phyloP scores from a whole-genome alignment of 768 basidiomycete species.

The Psilocybe cyanescens region DNA sequence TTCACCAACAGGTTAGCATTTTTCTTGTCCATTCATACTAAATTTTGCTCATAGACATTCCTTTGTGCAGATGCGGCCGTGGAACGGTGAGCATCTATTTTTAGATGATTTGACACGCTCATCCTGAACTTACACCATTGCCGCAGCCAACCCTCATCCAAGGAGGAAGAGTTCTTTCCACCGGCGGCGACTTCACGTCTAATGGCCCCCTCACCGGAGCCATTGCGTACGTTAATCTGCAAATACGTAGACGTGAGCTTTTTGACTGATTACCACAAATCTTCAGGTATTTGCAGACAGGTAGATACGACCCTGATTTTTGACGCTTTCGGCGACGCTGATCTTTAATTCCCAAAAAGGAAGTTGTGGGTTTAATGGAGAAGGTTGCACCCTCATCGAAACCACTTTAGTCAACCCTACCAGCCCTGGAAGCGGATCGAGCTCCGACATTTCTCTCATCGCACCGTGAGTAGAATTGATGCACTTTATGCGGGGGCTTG shows the following conservation, averaged over 20 bases:
- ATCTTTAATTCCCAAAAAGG: slow-evolving; percentile 1
- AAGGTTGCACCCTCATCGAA: slow-evolving; percentile 35
- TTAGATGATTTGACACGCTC: neutral
- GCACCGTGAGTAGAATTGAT: slow-evolving; percentile 36
- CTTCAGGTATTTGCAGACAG: slow-evolving; percentile 7
- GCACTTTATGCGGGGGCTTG: neutral
- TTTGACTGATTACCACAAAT: too few relatives aligned
- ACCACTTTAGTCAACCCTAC: slow-evolving; percentile 35
- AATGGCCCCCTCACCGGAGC: slow-evolving; percentile 30
- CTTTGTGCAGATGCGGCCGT: slow-evolving; percentile 31
- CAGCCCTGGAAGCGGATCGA: slow-evolving; percentile 18
- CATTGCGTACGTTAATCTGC: slow-evolving; percentile 33
- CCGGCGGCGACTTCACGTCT: slow-evolving; percentile 16
- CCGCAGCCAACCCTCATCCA: slow-evolving; percentile 34
- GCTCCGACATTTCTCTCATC: slow-evolving; percentile 32
- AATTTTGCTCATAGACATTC: neutral
- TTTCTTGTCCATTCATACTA: slow-evolving; percentile 19
- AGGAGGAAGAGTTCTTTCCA: slow-evolving; percentile 24
- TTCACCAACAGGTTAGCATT: slow-evolving; percentile 39
- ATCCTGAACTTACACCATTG: neutral
- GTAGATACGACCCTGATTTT: neutral
- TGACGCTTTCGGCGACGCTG: neutral
- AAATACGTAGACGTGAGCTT: too few relatives aligned
- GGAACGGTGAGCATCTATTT: slow-evolving; percentile 31
- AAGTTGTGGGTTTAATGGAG: slow-evolving; percentile 34